These are phyloP conservation scores for Elaeis guineensis DNA, from an alignment of 176 grass and related monocot genomes.

Conservation along the genomic window DNA sequence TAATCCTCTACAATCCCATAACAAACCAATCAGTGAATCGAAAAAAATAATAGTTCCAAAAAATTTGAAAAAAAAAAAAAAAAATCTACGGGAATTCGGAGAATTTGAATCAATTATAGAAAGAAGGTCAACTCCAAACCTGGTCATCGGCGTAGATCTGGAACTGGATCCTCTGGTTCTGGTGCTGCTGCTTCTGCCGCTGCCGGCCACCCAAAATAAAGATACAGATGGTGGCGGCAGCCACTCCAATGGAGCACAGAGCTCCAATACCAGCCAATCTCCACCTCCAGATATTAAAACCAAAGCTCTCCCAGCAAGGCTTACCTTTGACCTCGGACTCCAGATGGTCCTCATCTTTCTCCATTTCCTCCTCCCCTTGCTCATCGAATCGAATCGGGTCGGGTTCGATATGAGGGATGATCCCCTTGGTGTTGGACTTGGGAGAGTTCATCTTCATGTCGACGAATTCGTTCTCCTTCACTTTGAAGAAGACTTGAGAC, in stretches of 20 bases:
- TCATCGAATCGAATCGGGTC: constrained; percentile 13
- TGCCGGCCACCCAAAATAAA: constrained; percentile 38
- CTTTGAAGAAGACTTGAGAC: constrained; percentile 19
- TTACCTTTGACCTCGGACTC: constrained; percentile 4
- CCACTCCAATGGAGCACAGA: constrained; percentile 75
- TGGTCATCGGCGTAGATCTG: constrained; percentile 42
- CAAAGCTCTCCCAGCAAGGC: constrained; percentile 18
- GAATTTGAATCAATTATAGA: no score
- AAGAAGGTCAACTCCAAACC: no score
- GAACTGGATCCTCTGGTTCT: constrained; percentile 45
- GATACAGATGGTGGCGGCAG: constrained; percentile 64
- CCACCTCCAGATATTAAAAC: constrained; percentile 33
- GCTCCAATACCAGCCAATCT: constrained; percentile 50
- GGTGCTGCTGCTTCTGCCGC: constrained; percentile 34
- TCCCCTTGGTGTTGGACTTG: background rate
- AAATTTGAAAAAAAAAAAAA: no score
- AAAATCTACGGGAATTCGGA: no score
- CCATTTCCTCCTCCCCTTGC: constrained; percentile 10
- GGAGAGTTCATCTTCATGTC: constrained; percentile 17
- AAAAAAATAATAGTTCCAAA: no score
- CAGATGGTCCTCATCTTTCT: background rate
- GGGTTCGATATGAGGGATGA: background rate
- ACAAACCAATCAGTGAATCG: background rate
- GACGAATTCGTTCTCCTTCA: constrained; percentile 7
- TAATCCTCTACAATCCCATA: constrained; percentile 48